Evolutionary conservation across 148 eudicot genomes (phyloP), one percentile per base, ranked within the genome.

Genomic region (Suaeda aralocaspica): DNA sequence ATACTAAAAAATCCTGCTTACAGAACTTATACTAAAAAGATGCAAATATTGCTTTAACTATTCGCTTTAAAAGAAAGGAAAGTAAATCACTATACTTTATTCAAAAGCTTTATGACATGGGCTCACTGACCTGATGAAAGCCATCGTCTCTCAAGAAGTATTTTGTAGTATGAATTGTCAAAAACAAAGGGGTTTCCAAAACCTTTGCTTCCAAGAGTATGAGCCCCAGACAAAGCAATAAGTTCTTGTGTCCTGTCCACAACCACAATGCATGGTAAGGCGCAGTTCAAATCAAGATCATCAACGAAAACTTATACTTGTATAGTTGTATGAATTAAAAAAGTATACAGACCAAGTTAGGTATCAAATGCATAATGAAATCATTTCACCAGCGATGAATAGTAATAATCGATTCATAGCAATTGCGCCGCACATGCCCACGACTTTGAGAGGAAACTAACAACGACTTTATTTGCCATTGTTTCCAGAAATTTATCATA

Each of bases 141-240:
- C 98, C 98, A 89, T 31, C 92, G 89, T 82, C 81, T 91, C 78
- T 89, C 84, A 10, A 91, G 82, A 67, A 94, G 97, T 68, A 94
- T 82, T 72, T 86, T 89, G 86, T 74, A 94, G 85, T 94, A 94
- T 56, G 97, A 79, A 82, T 91, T 94, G 81, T 94, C 97, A 59
- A 94, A 94, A 56, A 76, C 79, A 48, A 55, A 33, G 30, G 98
- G 98, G 59, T 68, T 86, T 80, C 98, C 98, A 68, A 94, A 94
- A 71, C 98, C 98, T 83, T 94, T 94, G 67, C 84, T 76, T 70
- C 98, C 98, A 65, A 94, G 75, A 62, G 97, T 94, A 81, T 91
- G 98, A 66, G 98, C 98, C 74, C 98, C 98, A 30, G 98, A 91
- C 10, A 94, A 64, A 25, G 97, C 93, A 71, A 94, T 85, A 64